Base-by-base conservation (phyloP, 176 grass and related monocot species). In the Poa pratensis region DNA sequence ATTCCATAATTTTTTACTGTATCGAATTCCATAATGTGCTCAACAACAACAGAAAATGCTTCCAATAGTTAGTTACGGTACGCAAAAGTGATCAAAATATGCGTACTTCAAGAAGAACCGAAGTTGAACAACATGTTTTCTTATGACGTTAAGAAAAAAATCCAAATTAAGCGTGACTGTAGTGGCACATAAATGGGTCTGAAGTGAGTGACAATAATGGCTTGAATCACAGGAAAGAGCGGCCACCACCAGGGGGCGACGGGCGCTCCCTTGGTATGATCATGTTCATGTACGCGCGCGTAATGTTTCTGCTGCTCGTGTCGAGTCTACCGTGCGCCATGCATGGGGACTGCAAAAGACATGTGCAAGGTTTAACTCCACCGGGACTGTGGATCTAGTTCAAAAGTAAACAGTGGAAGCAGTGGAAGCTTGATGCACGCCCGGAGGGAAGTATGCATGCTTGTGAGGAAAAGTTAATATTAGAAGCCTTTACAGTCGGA, bases 301-400 rank as follows among this genome's bases (percentile, higher is more conserved):
- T 75, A 80, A 84, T 74, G 58, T 67, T 67, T 74, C 58, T 58
- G 75, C 52, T 55, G 67, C 24, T 35, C 79, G 82, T 62, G 59
- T 61, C 59, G 59, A 26, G 4, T 32, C 87, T 19, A 49, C 45
- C 9, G 52, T 75, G 88, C 62, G 46, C 71, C 70, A 37, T 71
- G 78, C 78, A 64, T 64, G 53, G 53, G 46, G 22, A 50, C 77
- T 45, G 45, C 45, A 13, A 8, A 9, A 54, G 78, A 39, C 88
- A 77, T 67, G 88, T 78, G 79, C 57, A 87, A 19, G 48, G 69
- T 37, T 90, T 86, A 79, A 83, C 57, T 74, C 52, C 18, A 62
- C 24, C 45, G 7, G 52, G 17, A 82, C 82, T 37, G 35, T 55
- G 76, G 35, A 11, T 20, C 20, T 24, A 7, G 14, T 82, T 73